phyloP scores from a whole-genome alignment of 1,284 basidiomycete species.

The Waitea zeae region DNA sequence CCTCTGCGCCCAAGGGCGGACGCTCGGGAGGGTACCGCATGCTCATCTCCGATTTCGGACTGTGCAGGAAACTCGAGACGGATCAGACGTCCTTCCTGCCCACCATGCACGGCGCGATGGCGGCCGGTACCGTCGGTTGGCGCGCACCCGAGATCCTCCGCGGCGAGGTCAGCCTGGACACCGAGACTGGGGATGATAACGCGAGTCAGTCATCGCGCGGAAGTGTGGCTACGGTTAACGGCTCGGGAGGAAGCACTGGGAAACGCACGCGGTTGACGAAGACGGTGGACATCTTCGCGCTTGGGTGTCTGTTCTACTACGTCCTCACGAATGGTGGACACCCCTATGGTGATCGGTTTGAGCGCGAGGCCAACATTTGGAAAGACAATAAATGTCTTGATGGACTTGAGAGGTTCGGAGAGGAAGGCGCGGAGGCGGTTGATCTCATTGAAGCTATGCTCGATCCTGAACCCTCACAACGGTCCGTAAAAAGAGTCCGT shows the following conservation, averaged over 20 bases:
- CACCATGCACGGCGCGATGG: constrained; percentile 65
- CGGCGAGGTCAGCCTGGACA: constrained; percentile 80
- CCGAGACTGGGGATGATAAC: constrained; percentile 47
- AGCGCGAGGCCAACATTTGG: constrained; percentile 83
- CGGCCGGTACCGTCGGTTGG: constrained; percentile 88
- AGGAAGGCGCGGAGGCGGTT: constrained; percentile 77
- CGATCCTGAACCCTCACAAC: constrained; percentile 47
- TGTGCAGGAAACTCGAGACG: constrained; percentile 82
- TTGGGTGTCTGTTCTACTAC: constrained; percentile 90
- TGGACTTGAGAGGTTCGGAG: constrained; percentile 65
- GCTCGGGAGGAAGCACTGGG: constrained; percentile 18
- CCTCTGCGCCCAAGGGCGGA: constrained; percentile 42
- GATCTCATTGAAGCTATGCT: constrained; percentile 69
- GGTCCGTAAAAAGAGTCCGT: constrained; percentile 45
- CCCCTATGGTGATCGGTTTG: constrained; percentile 82
- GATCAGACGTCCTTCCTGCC: constrained; percentile 89
- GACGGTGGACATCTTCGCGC: constrained; percentile 85
- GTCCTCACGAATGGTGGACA: constrained; percentile 76
- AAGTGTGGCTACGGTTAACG: constrained; percentile 29
- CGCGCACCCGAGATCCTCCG: constrained; percentile 85
- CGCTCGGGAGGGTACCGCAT: constrained; percentile 51
- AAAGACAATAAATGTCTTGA: constrained; percentile 59
- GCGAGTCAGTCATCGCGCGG: constrained; percentile 51
- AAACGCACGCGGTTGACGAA: constrained; percentile 67
- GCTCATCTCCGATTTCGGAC: constrained; percentile 90